Evolutionary conservation across 805 yeast genomes (phyloP).

Genomic region (Diddensiella santjacobensis): DNA sequence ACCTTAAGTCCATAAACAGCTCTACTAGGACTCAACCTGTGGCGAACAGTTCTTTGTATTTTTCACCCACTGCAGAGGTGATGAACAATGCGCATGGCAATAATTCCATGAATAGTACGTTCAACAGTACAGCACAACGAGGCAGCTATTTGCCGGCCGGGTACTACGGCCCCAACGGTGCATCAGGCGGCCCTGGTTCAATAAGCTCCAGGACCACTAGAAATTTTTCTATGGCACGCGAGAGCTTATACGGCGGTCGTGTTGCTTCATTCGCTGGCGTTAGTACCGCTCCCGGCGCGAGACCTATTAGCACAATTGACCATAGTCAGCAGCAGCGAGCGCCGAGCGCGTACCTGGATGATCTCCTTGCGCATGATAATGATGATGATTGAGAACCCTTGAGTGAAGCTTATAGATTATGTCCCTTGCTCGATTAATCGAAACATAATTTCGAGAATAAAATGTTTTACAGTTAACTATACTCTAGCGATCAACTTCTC

Average conservation of each 20-base stretch:
- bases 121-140: slow-evolving; percentile 9
- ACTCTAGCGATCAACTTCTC: slow-evolving; percentile 82
- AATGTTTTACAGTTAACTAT: not conserved
- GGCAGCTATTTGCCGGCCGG: slow-evolving; percentile 30
- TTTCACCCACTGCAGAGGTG: slow-evolving; percentile 78
- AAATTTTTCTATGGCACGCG: slow-evolving; percentile 17
- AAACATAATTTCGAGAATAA: not conserved
- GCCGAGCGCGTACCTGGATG: slow-evolving; percentile 38
- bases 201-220: slow-evolving; percentile 24
- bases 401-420: not conserved
- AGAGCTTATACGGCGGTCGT: slow-evolving; percentile 6
- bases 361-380: slow-evolving; percentile 29
- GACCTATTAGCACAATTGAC: slow-evolving; percentile 16
- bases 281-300: slow-evolving; percentile 7
- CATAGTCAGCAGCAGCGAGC: slow-evolving; percentile 28
- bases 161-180: slow-evolving; percentile 23
- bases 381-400: slow-evolving; percentile 5
- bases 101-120: slow-evolving; percentile 9
- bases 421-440: not conserved
- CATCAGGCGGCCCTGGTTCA: slow-evolving; percentile 18
- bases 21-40: slow-evolving; percentile 7
- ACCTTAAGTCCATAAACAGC: slow-evolving; percentile 5
- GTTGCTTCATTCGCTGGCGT: slow-evolving; percentile 7
- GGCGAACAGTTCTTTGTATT: slow-evolving; percentile 42
- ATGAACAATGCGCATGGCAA: slow-evolving; percentile 41